These are phyloP conservation scores for Suhomyces bribrorum DNA, from an alignment of 1,139 yeast species.

Conservation along the genomic window DNA sequence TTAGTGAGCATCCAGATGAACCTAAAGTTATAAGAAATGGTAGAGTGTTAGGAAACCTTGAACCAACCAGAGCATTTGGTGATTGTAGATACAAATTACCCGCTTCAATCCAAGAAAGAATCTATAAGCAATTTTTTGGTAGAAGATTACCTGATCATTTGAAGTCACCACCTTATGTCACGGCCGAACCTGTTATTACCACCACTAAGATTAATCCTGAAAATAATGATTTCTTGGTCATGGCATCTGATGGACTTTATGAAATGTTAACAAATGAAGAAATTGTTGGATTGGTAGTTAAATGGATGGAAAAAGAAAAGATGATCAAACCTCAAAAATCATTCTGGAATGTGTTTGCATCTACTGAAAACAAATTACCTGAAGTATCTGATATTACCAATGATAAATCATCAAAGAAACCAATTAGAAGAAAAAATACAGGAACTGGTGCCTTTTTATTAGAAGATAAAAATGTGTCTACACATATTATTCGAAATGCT, in stretches of 20 bases:
- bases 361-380: slow-evolving; percentile 57
- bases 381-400: slow-evolving; percentile 62
- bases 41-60: slow-evolving; percentile 89
- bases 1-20: slow-evolving; percentile 90
- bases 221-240: slow-evolving; percentile 80
- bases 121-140: slow-evolving; percentile 80
- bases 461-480: slow-evolving; percentile 86
- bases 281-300: slow-evolving; percentile 86
- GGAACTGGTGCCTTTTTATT: slow-evolving; percentile 43
- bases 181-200: slow-evolving; percentile 93
- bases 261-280: slow-evolving; percentile 92
- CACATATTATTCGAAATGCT: slow-evolving; percentile 92
- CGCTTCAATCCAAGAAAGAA: slow-evolving; percentile 67
- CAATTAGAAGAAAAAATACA: slow-evolving; percentile 39
- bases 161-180: slow-evolving; percentile 92
- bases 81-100: slow-evolving; percentile 91
- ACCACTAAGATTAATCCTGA: slow-evolving; percentile 73
- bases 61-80: slow-evolving; percentile 96
- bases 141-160: slow-evolving; percentile 77
- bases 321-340: slow-evolving; percentile 58
- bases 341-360: slow-evolving; percentile 49
- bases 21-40: slow-evolving; percentile 83
- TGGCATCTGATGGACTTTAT: slow-evolving; percentile 93
- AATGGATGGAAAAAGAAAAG: slow-evolving; percentile 85
- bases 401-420: slow-evolving; percentile 50